Conservation (phyloP, 2,329 filamentous ascomycete genomes). For the Cordyceps tenuipes region DNA sequence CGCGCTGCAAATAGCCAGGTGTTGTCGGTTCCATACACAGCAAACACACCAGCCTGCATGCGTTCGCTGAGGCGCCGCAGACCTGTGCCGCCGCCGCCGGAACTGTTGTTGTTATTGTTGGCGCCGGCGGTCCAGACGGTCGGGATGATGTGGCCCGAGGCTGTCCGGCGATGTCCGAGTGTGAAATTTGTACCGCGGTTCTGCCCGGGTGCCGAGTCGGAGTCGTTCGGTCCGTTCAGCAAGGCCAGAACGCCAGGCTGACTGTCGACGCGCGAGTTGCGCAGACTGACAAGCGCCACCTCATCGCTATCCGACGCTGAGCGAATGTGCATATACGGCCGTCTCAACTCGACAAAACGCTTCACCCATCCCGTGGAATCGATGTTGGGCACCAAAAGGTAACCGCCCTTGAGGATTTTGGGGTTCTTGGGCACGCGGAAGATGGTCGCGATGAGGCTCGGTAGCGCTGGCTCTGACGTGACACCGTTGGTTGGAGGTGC, state of each 20-base stretch:
- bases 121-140: conserved; percentile 45
- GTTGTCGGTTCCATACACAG: conserved; percentile 88
- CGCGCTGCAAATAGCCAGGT: conserved; percentile 90
- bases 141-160: conserved; percentile 45
- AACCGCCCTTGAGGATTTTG: conserved; percentile 74
- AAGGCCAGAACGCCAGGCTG: conserved; percentile 79
- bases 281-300: conserved; percentile 78
- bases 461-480: conserved; percentile 39
- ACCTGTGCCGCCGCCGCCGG: conserved; percentile 25
- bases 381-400: conserved; percentile 75
- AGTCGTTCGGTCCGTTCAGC: conserved; percentile 45
- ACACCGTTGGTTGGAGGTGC: conserved; percentile 60
- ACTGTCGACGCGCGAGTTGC: conserved; percentile 85
- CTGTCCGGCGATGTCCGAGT: conserved; percentile 39
- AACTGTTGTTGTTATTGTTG: conserved; percentile 37
- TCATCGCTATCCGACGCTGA: conserved; percentile 81
- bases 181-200: conserved; percentile 29
- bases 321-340: conserved; percentile 88
- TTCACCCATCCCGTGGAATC: conserved; percentile 81
- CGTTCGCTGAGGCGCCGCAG: conserved; percentile 48
- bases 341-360: conserved; percentile 83
- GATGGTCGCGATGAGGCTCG: conserved; percentile 66
- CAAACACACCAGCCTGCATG: conserved; percentile 71
- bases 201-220: conserved; percentile 27
- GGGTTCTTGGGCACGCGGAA: conserved; percentile 74